Conservation (phyloP, 2,329 filamentous ascomycete species). For the Hypoxylon sp. region DNA sequence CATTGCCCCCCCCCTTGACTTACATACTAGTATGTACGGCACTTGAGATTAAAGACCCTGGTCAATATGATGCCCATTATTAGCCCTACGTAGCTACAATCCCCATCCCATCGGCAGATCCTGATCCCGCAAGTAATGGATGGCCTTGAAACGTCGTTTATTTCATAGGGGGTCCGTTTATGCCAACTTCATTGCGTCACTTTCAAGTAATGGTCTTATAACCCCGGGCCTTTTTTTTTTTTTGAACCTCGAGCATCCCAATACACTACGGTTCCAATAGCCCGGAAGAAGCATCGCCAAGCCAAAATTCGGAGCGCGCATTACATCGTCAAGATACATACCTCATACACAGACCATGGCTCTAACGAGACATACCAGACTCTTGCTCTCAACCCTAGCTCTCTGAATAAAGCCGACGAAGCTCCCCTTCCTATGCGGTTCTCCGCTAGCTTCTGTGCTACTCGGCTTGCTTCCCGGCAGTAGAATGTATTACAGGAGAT, state of each 20-base stretch:
- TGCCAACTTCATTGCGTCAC: constrained; percentile 12
- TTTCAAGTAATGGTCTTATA: constrained; percentile 8
- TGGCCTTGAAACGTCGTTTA: constrained; percentile 25
- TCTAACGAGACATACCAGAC: background rate
- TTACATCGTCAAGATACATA: constrained; percentile 9
- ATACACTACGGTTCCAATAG: constrained; percentile 5
- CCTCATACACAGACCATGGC: constrained; percentile 4
- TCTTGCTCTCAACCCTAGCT: background rate
- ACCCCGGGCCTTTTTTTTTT: background rate
- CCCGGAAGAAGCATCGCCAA: constrained; percentile 7
- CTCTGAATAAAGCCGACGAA: constrained; percentile 1
- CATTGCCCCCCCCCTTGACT: background rate
- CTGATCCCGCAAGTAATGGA: constrained; percentile 1
- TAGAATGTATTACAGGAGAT: constrained; percentile 18
- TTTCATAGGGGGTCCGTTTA: constrained; percentile 17
- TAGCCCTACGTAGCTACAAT: constrained; percentile 22
- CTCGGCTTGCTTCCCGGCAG: constrained; percentile 4
- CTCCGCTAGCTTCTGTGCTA: background rate
- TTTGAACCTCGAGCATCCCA: constrained; percentile 1
- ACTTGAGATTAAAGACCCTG: constrained; percentile 24
- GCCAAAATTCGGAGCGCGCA: background rate
- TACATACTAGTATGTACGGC: too few species aligned
- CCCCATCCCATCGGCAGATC: constrained; percentile 25
- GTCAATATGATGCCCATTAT: constrained; percentile 25
- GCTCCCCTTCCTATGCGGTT: background rate